Evolutionary conservation across 2,329 filamentous ascomycete genomes (phyloP).

Genomic region (Karstenula rhodostoma): DNA sequence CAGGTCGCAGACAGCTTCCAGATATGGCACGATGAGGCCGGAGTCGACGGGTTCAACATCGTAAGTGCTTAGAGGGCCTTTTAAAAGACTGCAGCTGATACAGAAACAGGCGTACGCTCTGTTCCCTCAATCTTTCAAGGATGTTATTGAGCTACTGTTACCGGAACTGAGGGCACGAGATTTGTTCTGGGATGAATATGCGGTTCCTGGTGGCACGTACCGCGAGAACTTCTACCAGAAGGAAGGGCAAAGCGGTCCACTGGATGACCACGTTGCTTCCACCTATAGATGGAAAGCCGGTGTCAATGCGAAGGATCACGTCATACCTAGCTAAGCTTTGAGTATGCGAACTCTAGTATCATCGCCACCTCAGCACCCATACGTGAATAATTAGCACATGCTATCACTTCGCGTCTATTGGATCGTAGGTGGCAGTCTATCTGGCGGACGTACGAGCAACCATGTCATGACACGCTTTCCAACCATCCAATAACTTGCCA

Average conservation of each 20-base stretch:
- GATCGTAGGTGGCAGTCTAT: no score
- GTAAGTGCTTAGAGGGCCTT: slow-evolving; percentile 53
- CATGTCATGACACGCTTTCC: no score
- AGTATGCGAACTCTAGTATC: neutral
- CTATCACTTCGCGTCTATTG: no score
- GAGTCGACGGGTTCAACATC: slow-evolving; percentile 79
- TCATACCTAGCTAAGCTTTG: slow-evolving; percentile 28
- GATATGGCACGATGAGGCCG: slow-evolving; percentile 71
- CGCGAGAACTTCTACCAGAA: slow-evolving; percentile 67
- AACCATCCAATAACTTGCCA: no score
- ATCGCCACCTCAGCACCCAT: no score
- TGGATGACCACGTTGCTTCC: slow-evolving; percentile 62
- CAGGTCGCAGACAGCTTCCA: slow-evolving; percentile 74
- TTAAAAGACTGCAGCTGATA: neutral
- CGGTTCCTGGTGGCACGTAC: slow-evolving; percentile 66
- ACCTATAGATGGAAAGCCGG: slow-evolving; percentile 55
- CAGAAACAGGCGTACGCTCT: slow-evolving; percentile 64
- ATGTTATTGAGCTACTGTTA: slow-evolving; percentile 70
- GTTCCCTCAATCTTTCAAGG: slow-evolving; percentile 73
- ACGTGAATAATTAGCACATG: no score
- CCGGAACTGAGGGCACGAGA: slow-evolving; percentile 69
- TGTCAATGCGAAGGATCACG: slow-evolving; percentile 40
- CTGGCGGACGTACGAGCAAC: no score
- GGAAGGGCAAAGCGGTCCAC: slow-evolving; percentile 59
- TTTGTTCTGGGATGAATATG: slow-evolving; percentile 63